These are phyloP conservation scores for Tulasnella sp. DNA, from an alignment of 768 basidiomycete genomes.

Conservation along the genomic window DNA sequence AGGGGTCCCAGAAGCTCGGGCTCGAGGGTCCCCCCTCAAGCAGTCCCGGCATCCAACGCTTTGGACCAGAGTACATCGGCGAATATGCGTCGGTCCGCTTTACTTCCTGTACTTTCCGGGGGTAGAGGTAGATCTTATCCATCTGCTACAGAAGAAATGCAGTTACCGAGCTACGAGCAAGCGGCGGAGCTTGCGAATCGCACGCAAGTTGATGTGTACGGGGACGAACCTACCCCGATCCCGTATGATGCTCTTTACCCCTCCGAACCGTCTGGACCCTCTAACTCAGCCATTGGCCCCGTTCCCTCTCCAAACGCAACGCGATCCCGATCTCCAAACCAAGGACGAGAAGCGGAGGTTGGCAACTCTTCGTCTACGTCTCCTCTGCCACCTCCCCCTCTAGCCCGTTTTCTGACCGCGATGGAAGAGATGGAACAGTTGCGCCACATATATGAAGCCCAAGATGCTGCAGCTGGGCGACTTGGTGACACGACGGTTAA, in stretches of 20 bases:
- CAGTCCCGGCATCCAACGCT: conserved; percentile 39
- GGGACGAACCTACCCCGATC: conserved; percentile 50
- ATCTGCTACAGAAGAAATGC: conserved; percentile 78
- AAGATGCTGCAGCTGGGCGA: no score
- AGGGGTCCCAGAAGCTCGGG: no score
- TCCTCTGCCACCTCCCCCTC: no score
- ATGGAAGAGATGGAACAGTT: no score
- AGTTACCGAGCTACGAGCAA: conserved; percentile 64
- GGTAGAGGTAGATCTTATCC: conserved; percentile 44
- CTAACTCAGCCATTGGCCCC: conserved; percentile 36
- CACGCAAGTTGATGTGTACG: neutral
- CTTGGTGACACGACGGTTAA: no score
- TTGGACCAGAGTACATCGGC: conserved; percentile 28
- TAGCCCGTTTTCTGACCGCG: no score
- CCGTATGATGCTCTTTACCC: conserved; percentile 68
- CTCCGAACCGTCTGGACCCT: conserved; percentile 33
- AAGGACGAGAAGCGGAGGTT: neutral
- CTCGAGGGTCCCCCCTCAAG: no score
- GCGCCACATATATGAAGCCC: no score
- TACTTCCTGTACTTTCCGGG: neutral
- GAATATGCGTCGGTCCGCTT: neutral
- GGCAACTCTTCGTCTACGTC: no score
- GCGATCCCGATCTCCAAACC: conserved; percentile 10
- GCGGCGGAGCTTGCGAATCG: conserved; percentile 66
- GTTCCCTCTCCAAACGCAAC: conserved; percentile 13